Conservation (phyloP, 345 rosid species). For the Carallia brachiata region DNA sequence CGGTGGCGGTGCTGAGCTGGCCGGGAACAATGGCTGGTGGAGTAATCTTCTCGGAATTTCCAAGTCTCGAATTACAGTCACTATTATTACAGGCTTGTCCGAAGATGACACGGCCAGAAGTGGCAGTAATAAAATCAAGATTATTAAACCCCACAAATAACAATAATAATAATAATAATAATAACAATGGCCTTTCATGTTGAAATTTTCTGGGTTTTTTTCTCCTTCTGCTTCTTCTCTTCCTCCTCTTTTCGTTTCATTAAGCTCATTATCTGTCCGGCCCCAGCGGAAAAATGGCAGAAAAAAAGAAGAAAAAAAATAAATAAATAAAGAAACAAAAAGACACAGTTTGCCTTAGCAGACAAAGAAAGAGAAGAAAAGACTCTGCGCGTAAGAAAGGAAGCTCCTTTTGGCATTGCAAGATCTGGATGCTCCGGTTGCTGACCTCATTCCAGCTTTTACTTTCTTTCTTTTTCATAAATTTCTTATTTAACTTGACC, state of each 20-base stretch:
- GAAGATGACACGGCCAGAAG: neutral
- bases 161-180: slow-evolving; percentile 20
- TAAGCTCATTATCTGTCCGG: slow-evolving; percentile 38
- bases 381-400: slow-evolving; percentile 18
- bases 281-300: neutral
- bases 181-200: slow-evolving; percentile 45
- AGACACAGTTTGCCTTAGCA: neutral
- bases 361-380: slow-evolving; percentile 17
- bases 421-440: slow-evolving; percentile 63
- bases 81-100: neutral
- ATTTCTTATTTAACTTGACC: neutral
- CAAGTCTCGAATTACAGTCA: neutral
- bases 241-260: slow-evolving; percentile 26
- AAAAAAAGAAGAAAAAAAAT: too few species aligned
- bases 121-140: slow-evolving; percentile 15
- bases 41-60: slow-evolving; percentile 57
- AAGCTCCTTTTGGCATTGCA: slow-evolving; percentile 54
- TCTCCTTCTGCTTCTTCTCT: slow-evolving; percentile 6
- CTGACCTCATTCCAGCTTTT: slow-evolving; percentile 41
- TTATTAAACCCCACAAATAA: slow-evolving; percentile 24
- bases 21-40: slow-evolving; percentile 89
- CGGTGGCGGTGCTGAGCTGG: slow-evolving; percentile 51
- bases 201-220: slow-evolving; percentile 39
- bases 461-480: neutral
- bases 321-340: too few species aligned